Conservation (phyloP, 495 filamentous ascomycete species). For the Talaromyces wortmannii region DNA sequence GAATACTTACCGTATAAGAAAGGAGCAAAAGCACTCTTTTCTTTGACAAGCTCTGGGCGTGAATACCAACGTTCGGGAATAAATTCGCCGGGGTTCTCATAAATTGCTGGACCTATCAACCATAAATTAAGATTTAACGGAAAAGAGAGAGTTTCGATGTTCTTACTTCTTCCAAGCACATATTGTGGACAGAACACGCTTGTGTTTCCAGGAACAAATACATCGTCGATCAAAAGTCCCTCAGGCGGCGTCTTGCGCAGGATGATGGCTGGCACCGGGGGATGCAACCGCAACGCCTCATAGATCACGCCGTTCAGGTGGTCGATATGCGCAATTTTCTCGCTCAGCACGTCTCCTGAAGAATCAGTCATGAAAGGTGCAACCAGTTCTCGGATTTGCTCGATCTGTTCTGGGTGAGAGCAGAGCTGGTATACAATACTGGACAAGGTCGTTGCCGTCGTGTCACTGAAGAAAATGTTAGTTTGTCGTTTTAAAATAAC, state of each 20-base stretch:
- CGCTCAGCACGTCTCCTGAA: constrained; percentile 12
- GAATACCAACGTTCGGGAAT: constrained; percentile 47
- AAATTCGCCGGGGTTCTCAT: constrained; percentile 27
- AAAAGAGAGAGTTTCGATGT: neutral
- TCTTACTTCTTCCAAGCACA: constrained; percentile 22
- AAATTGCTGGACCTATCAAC: constrained; percentile 5
- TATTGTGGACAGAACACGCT: constrained; percentile 32
- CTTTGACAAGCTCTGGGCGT: constrained; percentile 32
- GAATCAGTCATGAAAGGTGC: constrained; percentile 3
- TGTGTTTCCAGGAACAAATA: constrained; percentile 33
- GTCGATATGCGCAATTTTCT: constrained; percentile 16
- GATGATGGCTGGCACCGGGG: constrained; percentile 17
- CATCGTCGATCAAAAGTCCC: constrained; percentile 37
- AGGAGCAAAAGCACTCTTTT: constrained; percentile 4
- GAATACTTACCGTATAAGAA: neutral
- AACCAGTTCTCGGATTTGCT: constrained; percentile 16
- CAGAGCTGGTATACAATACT: constrained; percentile 42
- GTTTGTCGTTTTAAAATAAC: constrained; percentile 22
- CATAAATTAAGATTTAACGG: neutral
- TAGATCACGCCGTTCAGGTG: constrained; percentile 35
- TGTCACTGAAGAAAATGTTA: constrained; percentile 36
- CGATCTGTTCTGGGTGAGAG: constrained; percentile 24
- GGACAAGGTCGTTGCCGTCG: constrained; percentile 44
- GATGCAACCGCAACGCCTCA: constrained; percentile 29
- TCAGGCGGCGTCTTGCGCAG: constrained; percentile 34